These are phyloP conservation scores for Blastomyces silverae DNA, from an alignment of 2,329 filamentous ascomycete genomes.

Conservation along the genomic window DNA sequence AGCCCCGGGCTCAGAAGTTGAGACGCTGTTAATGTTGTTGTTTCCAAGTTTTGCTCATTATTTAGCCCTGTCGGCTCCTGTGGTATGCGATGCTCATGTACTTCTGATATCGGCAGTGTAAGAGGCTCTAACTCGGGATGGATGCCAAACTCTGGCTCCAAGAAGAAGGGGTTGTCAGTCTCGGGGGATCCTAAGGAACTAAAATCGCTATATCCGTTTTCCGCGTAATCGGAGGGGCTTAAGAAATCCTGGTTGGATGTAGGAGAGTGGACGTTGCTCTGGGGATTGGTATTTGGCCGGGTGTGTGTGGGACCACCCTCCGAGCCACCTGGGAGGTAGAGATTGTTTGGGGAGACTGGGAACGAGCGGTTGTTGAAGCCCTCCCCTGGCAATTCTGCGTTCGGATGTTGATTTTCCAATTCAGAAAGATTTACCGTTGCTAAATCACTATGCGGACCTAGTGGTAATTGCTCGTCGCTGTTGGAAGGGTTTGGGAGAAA, in stretches of 20 bases:
- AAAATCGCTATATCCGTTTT: constrained; percentile 28
- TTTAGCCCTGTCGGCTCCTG: not conserved
- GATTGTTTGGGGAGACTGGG: constrained; percentile 11
- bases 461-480: constrained; percentile 35
- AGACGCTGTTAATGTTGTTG: constrained; percentile 21
- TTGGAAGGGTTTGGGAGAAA: constrained; percentile 37
- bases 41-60: not conserved
- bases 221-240: constrained; percentile 28
- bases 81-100: not conserved
- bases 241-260: constrained; percentile 28
- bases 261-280: constrained; percentile 19
- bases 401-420: not conserved
- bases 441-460: constrained; percentile 31
- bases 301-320: constrained; percentile 14
- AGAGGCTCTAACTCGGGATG: constrained; percentile 14
- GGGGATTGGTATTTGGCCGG: constrained; percentile 17
- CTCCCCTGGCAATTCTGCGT: not conserved
- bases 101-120: not conserved
- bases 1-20: constrained; percentile 33
- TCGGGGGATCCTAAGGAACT: constrained; percentile 23
- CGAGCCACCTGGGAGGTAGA: constrained; percentile 7
- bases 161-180: constrained; percentile 22
- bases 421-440: constrained; percentile 12
- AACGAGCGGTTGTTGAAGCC: constrained; percentile 10
- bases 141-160: constrained; percentile 23